Evolutionary conservation across 148 eudicot species (phyloP).

Genomic region (Pharnaceum exiguum): DNA sequence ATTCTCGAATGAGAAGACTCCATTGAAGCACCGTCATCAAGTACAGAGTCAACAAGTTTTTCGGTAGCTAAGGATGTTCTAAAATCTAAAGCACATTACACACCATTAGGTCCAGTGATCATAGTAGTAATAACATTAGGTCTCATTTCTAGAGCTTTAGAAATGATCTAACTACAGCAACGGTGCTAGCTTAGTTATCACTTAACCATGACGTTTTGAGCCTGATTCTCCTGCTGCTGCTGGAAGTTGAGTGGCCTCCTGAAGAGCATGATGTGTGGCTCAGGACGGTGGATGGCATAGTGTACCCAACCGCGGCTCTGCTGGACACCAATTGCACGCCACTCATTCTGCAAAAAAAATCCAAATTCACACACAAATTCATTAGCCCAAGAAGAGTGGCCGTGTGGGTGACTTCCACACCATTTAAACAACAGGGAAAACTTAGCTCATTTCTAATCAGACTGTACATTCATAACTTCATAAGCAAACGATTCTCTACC

Average conservation of each 20-base stretch:
- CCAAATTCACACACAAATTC: neutral
- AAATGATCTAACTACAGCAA: conserved; percentile 15
- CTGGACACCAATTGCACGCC: conserved; percentile 89
- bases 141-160: conserved; percentile 27
- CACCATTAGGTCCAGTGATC: neutral
- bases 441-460: too few relatives aligned
- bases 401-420: too few relatives aligned
- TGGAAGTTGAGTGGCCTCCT: conserved; percentile 85
- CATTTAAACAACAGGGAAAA: too few relatives aligned
- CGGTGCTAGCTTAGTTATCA: conserved; percentile 18
- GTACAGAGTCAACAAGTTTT: conserved; percentile 5
- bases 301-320: conserved; percentile 94
- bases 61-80: too few relatives aligned
- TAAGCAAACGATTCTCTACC: too few relatives aligned
- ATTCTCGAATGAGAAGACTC: conserved; percentile 5
- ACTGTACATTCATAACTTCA: too few relatives aligned
- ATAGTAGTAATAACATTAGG: conserved; percentile 1
- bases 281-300: conserved; percentile 84
- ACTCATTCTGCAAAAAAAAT: conserved; percentile 50
- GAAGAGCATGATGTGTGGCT: conserved; percentile 92
- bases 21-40: neutral
- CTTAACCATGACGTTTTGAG: conserved; percentile 49
- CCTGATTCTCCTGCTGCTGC: conserved; percentile 65
- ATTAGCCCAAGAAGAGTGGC: neutral
- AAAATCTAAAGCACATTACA: conserved; percentile 1